Percentiles rank a stretch among this genome's conserved stretches.
phyloP scores from a whole-genome alignment of 208 protist species.

The Trypanosoma lewisi region DNA sequence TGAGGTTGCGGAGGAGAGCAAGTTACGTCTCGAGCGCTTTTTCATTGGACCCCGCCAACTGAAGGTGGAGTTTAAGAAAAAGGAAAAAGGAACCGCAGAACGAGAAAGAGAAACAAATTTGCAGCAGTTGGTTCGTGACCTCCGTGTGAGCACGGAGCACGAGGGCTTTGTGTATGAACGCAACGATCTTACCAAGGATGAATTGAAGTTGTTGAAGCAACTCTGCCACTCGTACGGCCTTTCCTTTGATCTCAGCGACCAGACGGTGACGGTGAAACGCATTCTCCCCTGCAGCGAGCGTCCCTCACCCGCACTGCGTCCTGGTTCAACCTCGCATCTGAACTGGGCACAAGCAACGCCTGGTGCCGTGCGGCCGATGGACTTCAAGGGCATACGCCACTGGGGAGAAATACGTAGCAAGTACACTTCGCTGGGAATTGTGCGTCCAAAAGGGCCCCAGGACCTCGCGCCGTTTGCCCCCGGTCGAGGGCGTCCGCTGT shows the following conservation, averaged over 20 bases:
- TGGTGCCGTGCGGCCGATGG: constrained; percentile 51
- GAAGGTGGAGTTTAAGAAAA: constrained; percentile 88
- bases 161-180: constrained; percentile 67
- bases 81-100: constrained; percentile 30
- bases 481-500: constrained; percentile 63
- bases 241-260: constrained; percentile 53
- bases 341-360: constrained; percentile 53
- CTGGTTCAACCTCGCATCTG: constrained; percentile 13
- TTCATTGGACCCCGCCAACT: constrained; percentile 52
- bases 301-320: constrained; percentile 61
- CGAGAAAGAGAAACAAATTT: constrained; percentile 27
- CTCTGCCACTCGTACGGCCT: constrained; percentile 74
- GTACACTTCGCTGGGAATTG: constrained; percentile 40
- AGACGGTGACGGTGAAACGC: constrained; percentile 65
- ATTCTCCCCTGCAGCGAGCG: constrained; percentile 47
- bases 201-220: constrained; percentile 74
- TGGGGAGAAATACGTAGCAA: constrained; percentile 62
- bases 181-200: constrained; percentile 59
- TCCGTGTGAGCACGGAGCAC: constrained; percentile 75
- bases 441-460: constrained; percentile 52
- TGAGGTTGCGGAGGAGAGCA: constrained; percentile 90
- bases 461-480: constrained; percentile 52
- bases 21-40: constrained; percentile 76
- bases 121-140: constrained; percentile 70
- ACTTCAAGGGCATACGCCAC: constrained; percentile 77